Evolutionary conservation across 371 early-diverging fungal species (phyloP).

Genomic region (Mucor lusitanicus): DNA sequence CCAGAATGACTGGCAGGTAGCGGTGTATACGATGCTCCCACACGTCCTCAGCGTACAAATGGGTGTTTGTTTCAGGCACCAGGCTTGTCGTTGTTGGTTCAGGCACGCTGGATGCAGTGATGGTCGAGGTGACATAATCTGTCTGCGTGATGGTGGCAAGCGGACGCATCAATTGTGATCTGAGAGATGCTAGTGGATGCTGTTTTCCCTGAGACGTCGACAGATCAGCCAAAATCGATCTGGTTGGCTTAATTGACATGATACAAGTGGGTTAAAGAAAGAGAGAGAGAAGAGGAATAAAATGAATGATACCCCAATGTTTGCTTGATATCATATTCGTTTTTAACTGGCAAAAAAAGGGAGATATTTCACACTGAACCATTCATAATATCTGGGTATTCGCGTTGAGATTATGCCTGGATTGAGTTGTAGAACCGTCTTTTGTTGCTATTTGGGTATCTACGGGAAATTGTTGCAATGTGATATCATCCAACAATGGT

Average conservation of each 20-base stretch:
- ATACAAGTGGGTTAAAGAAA: background rate
- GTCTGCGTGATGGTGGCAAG: conserved; percentile 13
- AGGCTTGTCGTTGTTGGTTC: background rate
- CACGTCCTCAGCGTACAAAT: background rate
- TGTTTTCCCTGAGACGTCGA: background rate
- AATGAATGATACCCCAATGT: background rate
- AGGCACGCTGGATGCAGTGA: background rate
- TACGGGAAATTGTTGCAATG: background rate
- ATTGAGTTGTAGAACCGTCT: background rate
- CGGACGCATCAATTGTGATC: background rate
- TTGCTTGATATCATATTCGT: background rate
- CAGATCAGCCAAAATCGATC: background rate
- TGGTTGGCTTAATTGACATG: conserved; percentile 1
- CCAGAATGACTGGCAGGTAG: conserved; percentile 30
- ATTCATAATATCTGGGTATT: conserved; percentile 6
- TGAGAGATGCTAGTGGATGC: background rate
- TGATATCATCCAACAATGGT: background rate
- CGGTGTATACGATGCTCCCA: conserved; percentile 16
- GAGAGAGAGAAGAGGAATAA: background rate
- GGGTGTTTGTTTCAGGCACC: background rate
- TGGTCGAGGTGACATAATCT: conserved; percentile 12
- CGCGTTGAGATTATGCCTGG: conserved; percentile 15
- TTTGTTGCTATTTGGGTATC: background rate
- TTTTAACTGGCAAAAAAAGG: background rate
- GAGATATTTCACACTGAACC: conserved; percentile 14